Base-by-base conservation (phyloP, 176 grass and related monocot genomes). In the Oryza glaberrima region DNA sequence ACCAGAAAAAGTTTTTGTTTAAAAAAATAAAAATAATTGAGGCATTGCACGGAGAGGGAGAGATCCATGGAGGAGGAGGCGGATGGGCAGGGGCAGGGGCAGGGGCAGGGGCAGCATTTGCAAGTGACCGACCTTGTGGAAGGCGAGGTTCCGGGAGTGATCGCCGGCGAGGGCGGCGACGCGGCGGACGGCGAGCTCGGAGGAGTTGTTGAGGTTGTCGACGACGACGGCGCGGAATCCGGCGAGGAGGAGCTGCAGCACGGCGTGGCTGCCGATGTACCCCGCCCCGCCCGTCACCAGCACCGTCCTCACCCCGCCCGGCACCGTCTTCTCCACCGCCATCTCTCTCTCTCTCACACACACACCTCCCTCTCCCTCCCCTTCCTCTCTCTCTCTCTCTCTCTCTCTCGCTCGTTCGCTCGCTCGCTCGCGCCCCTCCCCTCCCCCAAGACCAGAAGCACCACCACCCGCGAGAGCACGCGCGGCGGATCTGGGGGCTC, bases 241-340 rank as follows among this genome's bases (percentile, higher is more conserved):
- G 4, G 75, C 58, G 61, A 96, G 88, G 17, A 96, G 91, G 0
- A 96, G 86, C 86, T 96, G 91, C 71, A 96, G 86, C 77, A 89
- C 91, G 65, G 94, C 92, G 88, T 96, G 94, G 88, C 91, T 96
- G 25, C 94, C 94, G 75, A 96, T 93, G 94, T 96, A 96, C 4
- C 94, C 94, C 1, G 94, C 94, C 43, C 94, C 94, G 5, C 94
- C 94, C 11, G 94, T 96, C 4, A 96, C 94, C 44, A 95, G 90
- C 51, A 95, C 87, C 22, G 92, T 86, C 80, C 79, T 84, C 45
- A n/a, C 65, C 76, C 43, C 71, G 14, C 20, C 84, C 1, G 51
- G 30, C 52, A 65, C 52, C 67, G 80, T 32, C 75, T 73, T 83
- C 86, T 83, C 86, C 58, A 88, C 86, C 30, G 86, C 86, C 86